Percentiles rank a stretch among this genome's conserved stretches.
These are phyloP conservation scores for Ceriops zippeliana DNA, from an alignment of 345 rosid genomes.

Conservation along the genomic window DNA sequence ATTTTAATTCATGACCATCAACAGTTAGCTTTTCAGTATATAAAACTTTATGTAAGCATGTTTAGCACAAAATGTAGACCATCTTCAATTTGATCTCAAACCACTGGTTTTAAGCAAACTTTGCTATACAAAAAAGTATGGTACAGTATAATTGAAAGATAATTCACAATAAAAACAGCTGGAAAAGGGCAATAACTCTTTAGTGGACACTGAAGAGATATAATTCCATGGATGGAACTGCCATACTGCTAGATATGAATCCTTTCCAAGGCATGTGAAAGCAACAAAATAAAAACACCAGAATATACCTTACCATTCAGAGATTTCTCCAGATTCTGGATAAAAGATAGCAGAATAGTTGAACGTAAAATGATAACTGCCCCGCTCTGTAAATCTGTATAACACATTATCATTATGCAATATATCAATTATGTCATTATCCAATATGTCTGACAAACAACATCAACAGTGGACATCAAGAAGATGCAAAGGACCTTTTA, in stretches of 20 bases:
- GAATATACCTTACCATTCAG: slow-evolving; percentile 44
- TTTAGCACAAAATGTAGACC: background rate
- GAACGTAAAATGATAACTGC: slow-evolving; percentile 57
- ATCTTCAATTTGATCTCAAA: background rate
- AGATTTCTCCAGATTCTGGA: slow-evolving; percentile 56
- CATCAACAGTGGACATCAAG: background rate
- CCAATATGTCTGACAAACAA: background rate
- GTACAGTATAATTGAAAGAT: no score
- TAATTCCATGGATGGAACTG: no score
- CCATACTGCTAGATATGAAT: background rate
- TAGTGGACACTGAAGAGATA: no score
- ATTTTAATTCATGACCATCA: no score
- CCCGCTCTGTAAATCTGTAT: slow-evolving; percentile 55
- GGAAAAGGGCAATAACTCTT: no score
- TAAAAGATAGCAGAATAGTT: slow-evolving; percentile 39
- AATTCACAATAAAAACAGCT: no score
- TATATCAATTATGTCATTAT: background rate
- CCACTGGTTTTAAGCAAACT: background rate
- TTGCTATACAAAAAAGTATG: background rate
- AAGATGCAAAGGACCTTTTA: slow-evolving; percentile 51
- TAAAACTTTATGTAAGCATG: no score
- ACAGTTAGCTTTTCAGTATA: no score
- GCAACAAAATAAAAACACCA: background rate
- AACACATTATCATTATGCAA: background rate
- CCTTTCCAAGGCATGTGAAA: background rate